Percentiles rank a stretch among this genome's conserved stretches.
Conservation (phyloP, 495 filamentous ascomycete species). For the Tuber aestivum region DNA sequence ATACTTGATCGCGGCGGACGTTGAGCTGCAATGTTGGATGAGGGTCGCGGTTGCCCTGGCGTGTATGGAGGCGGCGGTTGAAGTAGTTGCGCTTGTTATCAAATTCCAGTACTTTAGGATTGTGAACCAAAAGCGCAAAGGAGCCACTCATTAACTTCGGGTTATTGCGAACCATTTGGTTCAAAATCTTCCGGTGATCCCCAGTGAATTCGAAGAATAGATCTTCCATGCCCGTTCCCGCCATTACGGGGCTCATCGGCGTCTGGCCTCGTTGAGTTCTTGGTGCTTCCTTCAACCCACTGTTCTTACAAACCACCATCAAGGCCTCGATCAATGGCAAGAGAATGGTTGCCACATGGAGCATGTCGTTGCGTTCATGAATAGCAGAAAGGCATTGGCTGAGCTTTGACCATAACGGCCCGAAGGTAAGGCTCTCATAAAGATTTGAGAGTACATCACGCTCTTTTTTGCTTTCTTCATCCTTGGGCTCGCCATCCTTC, state of each 20-base stretch:
- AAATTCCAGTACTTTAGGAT: conserved; percentile 97
- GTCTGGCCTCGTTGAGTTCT: conserved; percentile 47
- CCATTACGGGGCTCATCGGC: conserved; percentile 56
- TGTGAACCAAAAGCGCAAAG: conserved; percentile 91
- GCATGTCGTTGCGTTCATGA: conserved; percentile 82
- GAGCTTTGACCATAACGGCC: conserved; percentile 84
- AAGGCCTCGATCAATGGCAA: conserved; percentile 88
- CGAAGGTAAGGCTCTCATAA: conserved; percentile 86
- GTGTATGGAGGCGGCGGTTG: conserved; percentile 80
- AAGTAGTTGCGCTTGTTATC: conserved; percentile 99
- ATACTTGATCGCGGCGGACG: conserved; percentile 90
- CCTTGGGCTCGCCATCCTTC: conserved; percentile 52
- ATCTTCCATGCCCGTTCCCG: conserved; percentile 74
- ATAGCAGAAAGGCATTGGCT: conserved; percentile 85
- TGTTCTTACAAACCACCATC: conserved; percentile 99
- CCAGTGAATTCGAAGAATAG: conserved; percentile 98
- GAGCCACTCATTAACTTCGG: conserved; percentile 97
- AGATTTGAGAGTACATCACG: conserved; percentile 79
- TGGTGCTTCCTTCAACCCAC: conserved; percentile 65
- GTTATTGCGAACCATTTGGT: conserved; percentile 93
- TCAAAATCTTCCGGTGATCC: conserved; percentile 95
- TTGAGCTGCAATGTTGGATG: conserved; percentile 74
- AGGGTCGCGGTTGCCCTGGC: conserved; percentile 56
- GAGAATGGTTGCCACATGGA: conserved; percentile 93
- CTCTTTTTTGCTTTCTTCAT: conserved; percentile 53